phyloP scores from a whole-genome alignment of 345 rosid species.

The Citrus glauca region DNA sequence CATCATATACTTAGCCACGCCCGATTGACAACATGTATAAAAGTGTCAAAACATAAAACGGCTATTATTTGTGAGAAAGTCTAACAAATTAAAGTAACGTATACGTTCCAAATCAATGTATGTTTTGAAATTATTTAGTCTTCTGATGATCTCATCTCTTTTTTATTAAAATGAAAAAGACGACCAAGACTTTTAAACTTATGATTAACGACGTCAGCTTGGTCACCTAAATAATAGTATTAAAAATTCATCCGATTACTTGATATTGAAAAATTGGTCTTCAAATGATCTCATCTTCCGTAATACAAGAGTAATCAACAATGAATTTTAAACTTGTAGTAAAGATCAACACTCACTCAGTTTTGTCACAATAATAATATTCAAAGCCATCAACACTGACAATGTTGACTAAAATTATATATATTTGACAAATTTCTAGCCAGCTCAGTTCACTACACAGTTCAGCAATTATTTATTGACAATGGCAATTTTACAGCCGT shows the following conservation, averaged over 20 bases:
- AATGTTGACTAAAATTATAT: not conserved
- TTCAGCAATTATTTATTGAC: no score
- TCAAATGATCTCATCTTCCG: not conserved
- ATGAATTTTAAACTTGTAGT: not conserved
- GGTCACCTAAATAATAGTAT: not conserved
- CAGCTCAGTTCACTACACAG: not conserved
- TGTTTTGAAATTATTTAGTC: not conserved
- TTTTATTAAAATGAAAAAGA: not conserved
- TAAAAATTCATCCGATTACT: not conserved
- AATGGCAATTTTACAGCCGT: no score
- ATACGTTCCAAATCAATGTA: no score
- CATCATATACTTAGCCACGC: no score
- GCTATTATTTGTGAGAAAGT: no score
- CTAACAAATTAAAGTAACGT: not conserved
- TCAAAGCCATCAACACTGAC: not conserved
- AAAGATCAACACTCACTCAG: not conserved
- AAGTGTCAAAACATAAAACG: no score
- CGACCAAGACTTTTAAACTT: not conserved
- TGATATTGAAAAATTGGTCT: not conserved
- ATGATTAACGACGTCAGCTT: not conserved
- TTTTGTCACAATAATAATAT: not conserved
- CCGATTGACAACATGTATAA: no score
- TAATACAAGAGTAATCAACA: not conserved
- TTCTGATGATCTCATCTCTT: not conserved
- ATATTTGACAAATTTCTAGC: no score